Evolutionary conservation across 352 stramenopile species (phyloP), one percentile per base, ranked within the genome.

Genomic region (Elongisporangium undulatum): DNA sequence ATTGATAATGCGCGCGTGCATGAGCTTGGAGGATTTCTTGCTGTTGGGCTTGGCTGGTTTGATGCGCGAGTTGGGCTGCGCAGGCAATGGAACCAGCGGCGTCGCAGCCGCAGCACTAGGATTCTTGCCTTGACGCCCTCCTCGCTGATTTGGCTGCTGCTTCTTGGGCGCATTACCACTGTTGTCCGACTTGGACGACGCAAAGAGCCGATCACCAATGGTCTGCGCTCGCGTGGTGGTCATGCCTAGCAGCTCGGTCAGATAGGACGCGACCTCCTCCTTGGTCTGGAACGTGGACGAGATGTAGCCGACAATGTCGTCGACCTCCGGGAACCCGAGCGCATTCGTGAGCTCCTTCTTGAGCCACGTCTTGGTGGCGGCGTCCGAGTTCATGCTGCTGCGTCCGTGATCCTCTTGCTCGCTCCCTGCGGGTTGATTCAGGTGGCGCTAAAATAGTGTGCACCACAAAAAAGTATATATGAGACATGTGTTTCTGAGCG

Each of bases 221-320:
- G 64, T 57, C 34, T 85, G 61, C 6, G 80, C 80, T 4, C 76
- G 79, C 1, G 58, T 55, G 6, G 63, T 49, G 3, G 79, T 67
- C 41, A 92, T 80, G 10, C 79, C 82, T 49, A 89, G 62, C 54
- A 92, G 66, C 68, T 92, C 82, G 0, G 79, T 80, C 38, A 92
- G 72, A 56, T 92, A 92, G 45, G 61, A 68, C 53, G 67, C 71
- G 22, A 67, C 72, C 54, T 90, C 79, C 19, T 74, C 56, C 45
- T 75, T 74, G 19, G 72, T 71, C 50, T 63, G 29, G 61, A 92
- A 87, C 9, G 61, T 71, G 51, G 49, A 75, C 45, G 70, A 64
- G 23, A 90, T 64, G 59, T 92, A 88, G 15, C 29, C 53, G 10
- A 77, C 71, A 57, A 92, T 92, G 57, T 92, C 82, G 29, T 85